Base-by-base conservation (phyloP, 345 rosid species). In the Noccaea bulbosa region DNA sequence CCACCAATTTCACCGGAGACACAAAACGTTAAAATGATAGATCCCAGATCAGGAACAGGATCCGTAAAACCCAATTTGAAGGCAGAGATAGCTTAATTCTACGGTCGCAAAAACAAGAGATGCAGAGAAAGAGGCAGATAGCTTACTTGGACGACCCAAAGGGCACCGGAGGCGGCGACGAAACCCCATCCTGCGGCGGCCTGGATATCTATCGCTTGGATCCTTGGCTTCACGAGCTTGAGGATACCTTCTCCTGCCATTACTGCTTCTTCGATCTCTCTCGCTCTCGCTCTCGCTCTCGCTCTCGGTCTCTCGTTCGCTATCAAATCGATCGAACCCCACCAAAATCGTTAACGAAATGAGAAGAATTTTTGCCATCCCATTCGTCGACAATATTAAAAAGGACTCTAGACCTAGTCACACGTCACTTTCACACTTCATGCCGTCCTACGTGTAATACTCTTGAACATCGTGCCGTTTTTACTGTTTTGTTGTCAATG, bases 151-250 rank as follows among this genome's bases (percentile, higher is more conserved):
- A 85, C 52, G 74, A 93, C 32, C 80, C 80, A 93, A 68, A 93
- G 76, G 43, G 90, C 98, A 2, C 85, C 76, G 51, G 91, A 67
- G 60, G 69, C 73, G 77, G 94, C 97, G 48, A 90, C 96, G 76
- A 88, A 72, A 17, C 97, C 99, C 99, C 97, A 91, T 33, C 76
- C 67, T 69, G 81, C 94, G 66, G 87, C 92, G 55, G 97, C 86
- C 63, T 84, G 88, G 65, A 89, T 62, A 73, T 93, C 89, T 1
- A 55, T 34, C 46, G 87, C n/a, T 47, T 90, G 97, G n/a, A 76
- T 32, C 80, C 74, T 81, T 1, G 94, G 91, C 71, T 58, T 82
- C 6, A 80, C 56, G 56, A 75, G 70, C 59, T 87, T 89, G 74
- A 79, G 69, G 81, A 83, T 40, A 70, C 77, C 80, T 39, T 84